Percentiles rank a stretch among this genome's conserved stretches.
phyloP scores from a whole-genome alignment of 768 basidiomycete species.

The Boletus reticulatus region DNA sequence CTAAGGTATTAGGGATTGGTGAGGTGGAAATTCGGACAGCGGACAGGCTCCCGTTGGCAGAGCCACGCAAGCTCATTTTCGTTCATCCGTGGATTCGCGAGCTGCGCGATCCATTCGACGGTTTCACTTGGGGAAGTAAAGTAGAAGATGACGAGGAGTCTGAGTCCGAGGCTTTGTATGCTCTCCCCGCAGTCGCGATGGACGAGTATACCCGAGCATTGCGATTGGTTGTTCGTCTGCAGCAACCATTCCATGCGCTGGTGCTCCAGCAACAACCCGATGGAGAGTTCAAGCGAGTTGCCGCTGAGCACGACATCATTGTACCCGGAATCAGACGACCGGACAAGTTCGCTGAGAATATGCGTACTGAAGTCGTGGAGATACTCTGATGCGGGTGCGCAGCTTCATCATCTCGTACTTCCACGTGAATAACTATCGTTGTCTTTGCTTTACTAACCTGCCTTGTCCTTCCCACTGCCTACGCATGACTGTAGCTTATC shows the following conservation, averaged over 20 bases:
- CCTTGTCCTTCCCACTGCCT: too few relatives aligned
- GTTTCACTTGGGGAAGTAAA: background rate
- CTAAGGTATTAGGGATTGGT: background rate
- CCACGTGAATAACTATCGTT: too few relatives aligned
- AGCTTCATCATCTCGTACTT: too few relatives aligned
- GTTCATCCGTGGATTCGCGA: constrained; percentile 8
- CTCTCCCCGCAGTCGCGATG: background rate
- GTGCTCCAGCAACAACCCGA: background rate
- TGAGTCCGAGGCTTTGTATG: background rate
- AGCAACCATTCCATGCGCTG: background rate
- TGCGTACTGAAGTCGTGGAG: background rate
- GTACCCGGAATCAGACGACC: background rate
- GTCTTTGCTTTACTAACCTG: too few relatives aligned
- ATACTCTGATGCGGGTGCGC: background rate
- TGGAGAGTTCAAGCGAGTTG: background rate
- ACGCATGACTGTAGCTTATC: too few relatives aligned
- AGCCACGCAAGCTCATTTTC: background rate
- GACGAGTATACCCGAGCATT: background rate
- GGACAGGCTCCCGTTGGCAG: background rate
- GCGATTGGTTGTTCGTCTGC: background rate
- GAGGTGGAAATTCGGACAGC: background rate
- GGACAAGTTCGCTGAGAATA: background rate
- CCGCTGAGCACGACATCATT: background rate
- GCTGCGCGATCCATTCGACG: background rate
- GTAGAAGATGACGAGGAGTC: background rate